Conservation (phyloP, 78 protist species). For the Bodo saltans region DNA sequence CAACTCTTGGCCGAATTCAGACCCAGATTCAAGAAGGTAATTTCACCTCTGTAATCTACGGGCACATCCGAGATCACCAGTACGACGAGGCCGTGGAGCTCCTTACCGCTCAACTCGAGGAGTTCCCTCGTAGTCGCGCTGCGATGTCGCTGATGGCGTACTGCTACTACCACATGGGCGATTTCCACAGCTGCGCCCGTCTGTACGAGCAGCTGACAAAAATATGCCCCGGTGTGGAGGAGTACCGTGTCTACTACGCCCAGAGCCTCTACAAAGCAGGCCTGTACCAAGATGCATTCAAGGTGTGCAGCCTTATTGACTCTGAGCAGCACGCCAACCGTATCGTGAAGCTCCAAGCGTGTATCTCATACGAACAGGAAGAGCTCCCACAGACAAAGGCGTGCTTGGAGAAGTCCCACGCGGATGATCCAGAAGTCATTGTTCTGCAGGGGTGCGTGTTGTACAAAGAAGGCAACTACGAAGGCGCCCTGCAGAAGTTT, state of each 20-base stretch:
- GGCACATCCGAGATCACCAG: conserved; percentile 36
- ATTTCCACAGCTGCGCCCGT: conserved; percentile 46
- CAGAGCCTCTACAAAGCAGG: conserved; percentile 67
- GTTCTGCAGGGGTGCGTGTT: conserved; percentile 47
- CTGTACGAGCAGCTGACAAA: conserved; percentile 39
- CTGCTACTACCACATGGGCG: conserved; percentile 55
- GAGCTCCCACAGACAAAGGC: conserved; percentile 37
- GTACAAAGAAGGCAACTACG: conserved; percentile 45
- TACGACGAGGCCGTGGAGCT: conserved; percentile 41
- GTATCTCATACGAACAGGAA: conserved; percentile 59
- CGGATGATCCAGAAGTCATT: conserved; percentile 51
- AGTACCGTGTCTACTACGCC: conserved; percentile 60
- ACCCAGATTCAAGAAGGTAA: conserved; percentile 48
- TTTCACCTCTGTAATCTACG: conserved; percentile 47
- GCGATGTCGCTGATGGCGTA: conserved; percentile 70
- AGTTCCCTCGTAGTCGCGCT: conserved; percentile 58
- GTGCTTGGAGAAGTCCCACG: conserved; percentile 32
- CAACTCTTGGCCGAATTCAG: conserved; percentile 18
- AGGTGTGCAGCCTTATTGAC: conserved; percentile 16
- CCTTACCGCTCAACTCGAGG: conserved; percentile 21
- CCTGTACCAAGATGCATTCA: conserved; percentile 49
- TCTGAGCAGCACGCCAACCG: not conserved
- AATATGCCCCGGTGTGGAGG: conserved; percentile 45
- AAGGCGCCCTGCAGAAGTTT: conserved; percentile 46
- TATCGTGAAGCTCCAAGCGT: conserved; percentile 46